Conservation (phyloP, 495 filamentous ascomycete genomes). For the Entonaema liquescens region DNA sequence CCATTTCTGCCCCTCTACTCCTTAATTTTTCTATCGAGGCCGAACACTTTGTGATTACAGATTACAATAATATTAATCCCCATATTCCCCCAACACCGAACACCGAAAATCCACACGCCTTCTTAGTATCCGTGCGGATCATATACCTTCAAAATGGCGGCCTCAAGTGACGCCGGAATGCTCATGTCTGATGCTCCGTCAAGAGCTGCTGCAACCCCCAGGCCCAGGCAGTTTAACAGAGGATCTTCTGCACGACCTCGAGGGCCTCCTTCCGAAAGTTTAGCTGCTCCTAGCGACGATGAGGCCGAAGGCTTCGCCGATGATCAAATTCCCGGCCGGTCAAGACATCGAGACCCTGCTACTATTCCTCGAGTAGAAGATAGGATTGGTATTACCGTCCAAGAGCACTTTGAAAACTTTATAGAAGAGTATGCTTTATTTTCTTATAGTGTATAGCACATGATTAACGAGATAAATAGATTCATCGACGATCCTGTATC, state of each 20-base stretch:
- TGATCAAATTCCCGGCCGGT: constrained; percentile 62
- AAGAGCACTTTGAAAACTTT: constrained; percentile 85
- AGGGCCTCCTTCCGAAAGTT: constrained; percentile 72
- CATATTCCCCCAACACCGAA: constrained; percentile 16
- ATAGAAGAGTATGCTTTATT: constrained; percentile 74
- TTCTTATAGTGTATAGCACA: constrained; percentile 9
- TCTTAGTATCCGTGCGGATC: not conserved
- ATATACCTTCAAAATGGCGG: constrained; percentile 42
- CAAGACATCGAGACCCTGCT: constrained; percentile 67
- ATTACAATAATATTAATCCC: constrained; percentile 1
- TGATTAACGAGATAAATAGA: constrained; percentile 50
- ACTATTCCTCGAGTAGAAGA: constrained; percentile 86
- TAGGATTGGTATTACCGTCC: constrained; percentile 82
- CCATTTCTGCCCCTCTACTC: constrained; percentile 36
- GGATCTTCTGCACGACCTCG: constrained; percentile 68
- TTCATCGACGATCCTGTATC: constrained; percentile 79
- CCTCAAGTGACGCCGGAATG: constrained; percentile 56
- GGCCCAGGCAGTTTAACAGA: constrained; percentile 44
- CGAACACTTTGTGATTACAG: not conserved
- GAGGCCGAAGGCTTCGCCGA: constrained; percentile 68
- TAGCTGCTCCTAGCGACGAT: constrained; percentile 68
- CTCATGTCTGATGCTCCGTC: constrained; percentile 54
- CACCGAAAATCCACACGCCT: constrained; percentile 28
- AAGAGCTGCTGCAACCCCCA: constrained; percentile 48
- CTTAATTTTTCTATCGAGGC: constrained; percentile 22